phyloP scores from a whole-genome alignment of 805 yeast species.

The Kodamaea laetipori region DNA sequence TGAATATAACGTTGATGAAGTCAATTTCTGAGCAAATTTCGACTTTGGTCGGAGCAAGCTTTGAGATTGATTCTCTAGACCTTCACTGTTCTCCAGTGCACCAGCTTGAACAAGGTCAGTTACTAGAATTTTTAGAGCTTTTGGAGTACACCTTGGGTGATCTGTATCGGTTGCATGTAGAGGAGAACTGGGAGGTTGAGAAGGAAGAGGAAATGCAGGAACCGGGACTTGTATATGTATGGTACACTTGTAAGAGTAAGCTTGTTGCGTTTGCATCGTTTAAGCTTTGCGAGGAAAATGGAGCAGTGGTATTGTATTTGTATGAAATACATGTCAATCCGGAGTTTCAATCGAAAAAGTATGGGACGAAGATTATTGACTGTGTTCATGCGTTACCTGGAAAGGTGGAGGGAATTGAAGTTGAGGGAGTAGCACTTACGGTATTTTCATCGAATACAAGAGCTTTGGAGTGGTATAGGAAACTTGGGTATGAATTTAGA shows the following conservation, averaged over 20 bases:
- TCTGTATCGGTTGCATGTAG: constrained; percentile 31
- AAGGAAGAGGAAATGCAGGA: constrained; percentile 51
- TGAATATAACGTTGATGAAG: constrained; percentile 12
- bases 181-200: constrained; percentile 41
- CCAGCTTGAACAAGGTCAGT: neutral
- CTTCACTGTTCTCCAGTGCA: constrained; percentile 5
- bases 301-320: constrained; percentile 45
- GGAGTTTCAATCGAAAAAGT: constrained; percentile 30
- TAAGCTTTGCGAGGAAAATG: constrained; percentile 44
- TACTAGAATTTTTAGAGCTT: constrained; percentile 22
- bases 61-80: neutral
- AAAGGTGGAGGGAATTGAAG: constrained; percentile 1
- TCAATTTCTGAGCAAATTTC: constrained; percentile 1
- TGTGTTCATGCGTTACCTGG: constrained; percentile 36
- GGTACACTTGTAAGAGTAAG: constrained; percentile 24
- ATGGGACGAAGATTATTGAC: constrained; percentile 45
- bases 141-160: constrained; percentile 31
- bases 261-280: constrained; percentile 50
- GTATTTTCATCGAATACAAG: constrained; percentile 49
- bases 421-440: constrained; percentile 45
- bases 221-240: constrained; percentile 46
- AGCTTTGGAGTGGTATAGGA: constrained; percentile 48
- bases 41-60: neutral
- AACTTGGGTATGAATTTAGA: constrained; percentile 40
- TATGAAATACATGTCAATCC: constrained; percentile 57